Conservation (phyloP, 257 asterid genomes). For the Linaria vulgaris region DNA sequence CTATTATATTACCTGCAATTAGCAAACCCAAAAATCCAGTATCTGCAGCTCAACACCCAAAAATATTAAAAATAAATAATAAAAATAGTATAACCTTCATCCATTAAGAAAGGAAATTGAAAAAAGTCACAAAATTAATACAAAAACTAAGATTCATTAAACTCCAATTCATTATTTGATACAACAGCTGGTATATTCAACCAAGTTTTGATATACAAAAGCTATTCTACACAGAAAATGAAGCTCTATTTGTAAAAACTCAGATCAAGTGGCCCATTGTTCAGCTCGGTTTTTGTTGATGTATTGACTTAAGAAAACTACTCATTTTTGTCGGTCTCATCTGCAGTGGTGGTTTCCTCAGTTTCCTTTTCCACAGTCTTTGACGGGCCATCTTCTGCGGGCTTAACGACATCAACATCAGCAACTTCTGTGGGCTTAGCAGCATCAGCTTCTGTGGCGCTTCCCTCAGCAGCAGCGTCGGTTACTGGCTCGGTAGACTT, state of each 20-base stretch:
- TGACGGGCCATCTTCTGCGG: constrained; percentile 42
- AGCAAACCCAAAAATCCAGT: too few species aligned
- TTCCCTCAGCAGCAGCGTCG: constrained; percentile 40
- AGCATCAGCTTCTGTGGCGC: constrained; percentile 41
- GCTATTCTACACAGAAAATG: constrained; percentile 18
- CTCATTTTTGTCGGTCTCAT: constrained; percentile 43
- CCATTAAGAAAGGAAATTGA: too few species aligned
- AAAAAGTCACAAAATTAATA: too few species aligned
- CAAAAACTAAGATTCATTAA: constrained; percentile 14
- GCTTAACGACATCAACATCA: constrained; percentile 24
- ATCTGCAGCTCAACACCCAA: too few species aligned
- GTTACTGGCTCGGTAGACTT: constrained; percentile 49
- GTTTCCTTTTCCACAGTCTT: constrained; percentile 1
- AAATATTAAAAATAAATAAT: too few species aligned
- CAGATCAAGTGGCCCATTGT: constrained; percentile 8
- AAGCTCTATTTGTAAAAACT: constrained; percentile 12
- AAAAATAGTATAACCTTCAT: too few species aligned
- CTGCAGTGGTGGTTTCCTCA: constrained; percentile 26
- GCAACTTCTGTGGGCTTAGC: constrained; percentile 38
- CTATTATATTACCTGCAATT: too few species aligned
- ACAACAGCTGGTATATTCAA: constrained; percentile 18
- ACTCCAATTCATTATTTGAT: constrained; percentile 35
- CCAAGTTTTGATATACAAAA: constrained; percentile 28
- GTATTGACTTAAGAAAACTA: constrained; percentile 19
- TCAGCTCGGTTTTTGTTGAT: constrained; percentile 4